Evolutionary conservation across 148 eudicot genomes (phyloP), one percentile per base, ranked within the genome.

Genomic region (Euryodendron excelsum): DNA sequence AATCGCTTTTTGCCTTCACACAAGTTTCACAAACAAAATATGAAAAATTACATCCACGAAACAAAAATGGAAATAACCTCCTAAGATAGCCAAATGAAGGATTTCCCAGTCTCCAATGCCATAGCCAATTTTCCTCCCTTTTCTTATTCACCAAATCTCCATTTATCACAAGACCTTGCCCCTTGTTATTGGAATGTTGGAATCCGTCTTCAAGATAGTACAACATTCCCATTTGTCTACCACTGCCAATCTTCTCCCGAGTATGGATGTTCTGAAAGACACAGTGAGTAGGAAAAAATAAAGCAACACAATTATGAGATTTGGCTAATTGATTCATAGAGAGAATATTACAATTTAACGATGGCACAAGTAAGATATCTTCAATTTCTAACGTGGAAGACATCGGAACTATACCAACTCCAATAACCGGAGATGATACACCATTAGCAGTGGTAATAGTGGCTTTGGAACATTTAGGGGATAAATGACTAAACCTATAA

Each of bases 241-340:
- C n/a, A n/a, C 34, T 28, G 20, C 66, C 20, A 61, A 61, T 61
- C 66, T 61, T 28, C 66, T 61, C n/a, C n/a, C n/a, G 14, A 30
- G 66, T 61, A 61, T 11, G 66, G 17, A 27, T 61, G 66, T 27
- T 12, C 9, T 56, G 27, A 56, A 56, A 56, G 25, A 21, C 25
- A 56, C 60, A 56, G 25, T 21, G 10, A 56, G 60, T 18, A 56
- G 60, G 9, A 56, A 56, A 56, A 20, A 56, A 56, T 20, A 20
- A 4, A 21, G 60, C 23, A 61, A 61, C 65, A 61, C 65, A 61
- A 61, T 61, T 61, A 27, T 61, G 65, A 61, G 65, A 61, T 28
- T 61, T 25, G n/a, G n/a, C n/a, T n/a, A n/a, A n/a, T n/a, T n/a
- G n/a, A n/a, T n/a, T n/a, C n/a, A n/a, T n/a, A n/a, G n/a, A n/a